These are phyloP conservation scores for Parastagonospora nodorum DNA, from an alignment of 2,329 filamentous ascomycete species.

Conservation along the genomic window DNA sequence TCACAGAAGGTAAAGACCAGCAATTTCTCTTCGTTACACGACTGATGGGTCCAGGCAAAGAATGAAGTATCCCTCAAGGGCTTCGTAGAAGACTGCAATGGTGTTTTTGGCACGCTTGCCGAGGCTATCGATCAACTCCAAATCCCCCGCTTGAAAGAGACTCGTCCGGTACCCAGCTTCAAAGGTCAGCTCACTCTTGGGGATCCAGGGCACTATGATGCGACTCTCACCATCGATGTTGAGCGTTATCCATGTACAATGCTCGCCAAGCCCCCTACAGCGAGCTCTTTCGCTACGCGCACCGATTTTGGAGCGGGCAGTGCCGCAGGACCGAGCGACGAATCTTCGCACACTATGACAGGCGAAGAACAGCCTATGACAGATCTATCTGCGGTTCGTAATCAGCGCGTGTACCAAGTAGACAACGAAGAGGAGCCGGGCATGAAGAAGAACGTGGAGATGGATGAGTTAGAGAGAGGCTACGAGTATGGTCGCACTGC, in stretches of 20 bases:
- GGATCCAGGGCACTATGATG: conserved; percentile 72
- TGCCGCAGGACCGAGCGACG: conserved; percentile 55
- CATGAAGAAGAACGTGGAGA: conserved; percentile 79
- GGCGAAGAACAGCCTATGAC: conserved; percentile 44
- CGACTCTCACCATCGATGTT: conserved; percentile 80
- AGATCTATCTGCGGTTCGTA: conserved; percentile 72
- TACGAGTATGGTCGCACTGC: conserved; percentile 93
- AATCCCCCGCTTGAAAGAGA: conserved; percentile 74
- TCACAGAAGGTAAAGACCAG: conserved; percentile 62
- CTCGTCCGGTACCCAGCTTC: conserved; percentile 78
- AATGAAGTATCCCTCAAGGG: conserved; percentile 73
- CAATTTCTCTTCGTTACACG: background rate
- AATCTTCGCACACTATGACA: conserved; percentile 58
- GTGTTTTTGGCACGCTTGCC: conserved; percentile 79
- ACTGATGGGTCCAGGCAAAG: conserved; percentile 54
- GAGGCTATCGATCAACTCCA: conserved; percentile 82
- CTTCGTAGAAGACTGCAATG: conserved; percentile 70
- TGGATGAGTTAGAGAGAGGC: conserved; percentile 86
- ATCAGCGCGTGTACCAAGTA: conserved; percentile 79
- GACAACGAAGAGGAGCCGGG: conserved; percentile 75
- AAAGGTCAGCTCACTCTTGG: conserved; percentile 82
- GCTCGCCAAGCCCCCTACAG: conserved; percentile 72
- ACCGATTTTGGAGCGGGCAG: conserved; percentile 46
- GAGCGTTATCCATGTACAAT: conserved; percentile 91
- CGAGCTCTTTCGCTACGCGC: conserved; percentile 73